phyloP scores from a whole-genome alignment of 306 rosid species.

The Senna siamea region DNA sequence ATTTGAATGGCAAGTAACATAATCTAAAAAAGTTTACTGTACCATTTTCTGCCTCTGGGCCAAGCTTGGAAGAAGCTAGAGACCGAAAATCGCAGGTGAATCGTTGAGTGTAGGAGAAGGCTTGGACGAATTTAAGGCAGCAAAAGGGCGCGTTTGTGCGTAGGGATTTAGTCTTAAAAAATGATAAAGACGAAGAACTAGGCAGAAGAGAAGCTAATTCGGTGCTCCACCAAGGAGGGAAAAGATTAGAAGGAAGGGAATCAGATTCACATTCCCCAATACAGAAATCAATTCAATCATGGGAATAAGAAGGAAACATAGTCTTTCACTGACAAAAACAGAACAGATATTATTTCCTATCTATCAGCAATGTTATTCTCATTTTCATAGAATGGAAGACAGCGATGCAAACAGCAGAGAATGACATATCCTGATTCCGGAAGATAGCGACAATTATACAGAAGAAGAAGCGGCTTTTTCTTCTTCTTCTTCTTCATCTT shows the following conservation, averaged over 20 bases:
- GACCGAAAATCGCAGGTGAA: slow-evolving; percentile 13
- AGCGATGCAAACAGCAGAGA: neutral
- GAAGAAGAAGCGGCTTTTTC: too few relatives aligned
- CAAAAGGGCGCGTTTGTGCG: slow-evolving; percentile 30
- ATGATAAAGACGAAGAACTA: slow-evolving; percentile 27
- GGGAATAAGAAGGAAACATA: neutral
- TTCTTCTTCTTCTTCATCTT: too few relatives aligned
- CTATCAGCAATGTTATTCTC: slow-evolving; percentile 37
- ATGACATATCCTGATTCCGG: too few relatives aligned
- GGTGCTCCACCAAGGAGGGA: slow-evolving; percentile 46
- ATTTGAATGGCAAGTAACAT: slow-evolving; percentile 2
- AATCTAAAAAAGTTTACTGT: slow-evolving; percentile 17
- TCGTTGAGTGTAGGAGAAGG: slow-evolving; percentile 21
- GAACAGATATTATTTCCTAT: slow-evolving; percentile 21
- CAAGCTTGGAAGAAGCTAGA: slow-evolving; percentile 10
- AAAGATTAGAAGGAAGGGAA: slow-evolving; percentile 37
- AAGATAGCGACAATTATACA: too few relatives aligned
- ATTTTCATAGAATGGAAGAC: slow-evolving; percentile 11
- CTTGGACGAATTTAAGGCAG: slow-evolving; percentile 31
- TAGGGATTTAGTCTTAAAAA: slow-evolving; percentile 30
- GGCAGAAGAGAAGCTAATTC: slow-evolving; percentile 37
- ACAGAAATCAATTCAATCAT: too few relatives aligned
- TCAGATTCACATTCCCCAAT: slow-evolving; percentile 43
- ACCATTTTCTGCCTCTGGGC: slow-evolving; percentile 41
- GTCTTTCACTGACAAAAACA: slow-evolving; percentile 9